These are phyloP conservation scores for Phialophora expanda DNA, from an alignment of 2,329 filamentous ascomycete genomes.

Conservation along the genomic window DNA sequence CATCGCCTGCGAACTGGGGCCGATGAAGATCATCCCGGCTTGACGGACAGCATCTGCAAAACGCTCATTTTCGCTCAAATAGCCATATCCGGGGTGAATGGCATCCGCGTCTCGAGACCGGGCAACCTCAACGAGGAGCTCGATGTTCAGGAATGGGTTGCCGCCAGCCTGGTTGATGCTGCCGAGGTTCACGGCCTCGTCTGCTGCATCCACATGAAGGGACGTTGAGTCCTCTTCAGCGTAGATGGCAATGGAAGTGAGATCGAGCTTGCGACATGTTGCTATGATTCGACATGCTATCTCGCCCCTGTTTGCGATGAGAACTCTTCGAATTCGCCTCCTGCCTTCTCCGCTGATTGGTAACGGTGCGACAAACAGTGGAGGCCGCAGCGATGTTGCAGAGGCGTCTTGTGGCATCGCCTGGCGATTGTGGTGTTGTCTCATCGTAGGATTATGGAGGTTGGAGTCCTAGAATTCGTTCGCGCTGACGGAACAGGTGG, in stretches of 20 bases:
- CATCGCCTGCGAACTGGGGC: conserved; percentile 43
- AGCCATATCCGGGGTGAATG: conserved; percentile 47
- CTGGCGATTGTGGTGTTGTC: background rate
- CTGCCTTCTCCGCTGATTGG: conserved; percentile 3
- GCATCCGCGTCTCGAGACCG: conserved; percentile 39
- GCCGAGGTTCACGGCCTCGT: conserved; percentile 43
- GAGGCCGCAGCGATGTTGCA: conserved; percentile 14
- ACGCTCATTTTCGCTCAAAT: conserved; percentile 44
- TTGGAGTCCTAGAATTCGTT: background rate
- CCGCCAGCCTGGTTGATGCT: conserved; percentile 33
- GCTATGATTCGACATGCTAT: conserved; percentile 42
- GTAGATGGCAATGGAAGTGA: conserved; percentile 38
- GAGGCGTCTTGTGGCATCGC: conserved; percentile 2
- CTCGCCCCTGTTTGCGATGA: conserved; percentile 43
- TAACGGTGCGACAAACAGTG: conserved; percentile 25
- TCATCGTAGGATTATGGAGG: conserved; percentile 1
- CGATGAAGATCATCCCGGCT: conserved; percentile 45
- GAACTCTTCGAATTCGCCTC: conserved; percentile 31
- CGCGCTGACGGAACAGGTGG: background rate
- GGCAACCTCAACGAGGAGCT: conserved; percentile 42
- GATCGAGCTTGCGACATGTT: conserved; percentile 40
- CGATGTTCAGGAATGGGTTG: conserved; percentile 44
- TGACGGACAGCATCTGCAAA: conserved; percentile 42
- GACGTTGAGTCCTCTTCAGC: conserved; percentile 41
- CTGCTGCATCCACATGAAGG: conserved; percentile 43